phyloP scores from a whole-genome alignment of 257 asterid species.

The Solanum arcanum region DNA sequence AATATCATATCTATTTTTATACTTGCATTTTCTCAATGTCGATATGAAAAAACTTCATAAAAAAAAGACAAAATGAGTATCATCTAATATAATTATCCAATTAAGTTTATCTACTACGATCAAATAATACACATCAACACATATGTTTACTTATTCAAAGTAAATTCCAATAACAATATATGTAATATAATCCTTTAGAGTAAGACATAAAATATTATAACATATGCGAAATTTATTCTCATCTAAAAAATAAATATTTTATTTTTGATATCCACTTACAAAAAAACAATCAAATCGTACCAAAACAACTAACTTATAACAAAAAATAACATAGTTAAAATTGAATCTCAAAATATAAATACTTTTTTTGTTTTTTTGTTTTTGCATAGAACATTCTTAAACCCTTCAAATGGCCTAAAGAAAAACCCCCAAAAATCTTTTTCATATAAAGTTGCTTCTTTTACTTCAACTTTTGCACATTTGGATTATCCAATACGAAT shows the following conservation, averaged over 20 bases:
- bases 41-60: not conserved
- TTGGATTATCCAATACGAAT: not conserved
- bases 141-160: not conserved
- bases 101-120: no score
- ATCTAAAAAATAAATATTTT: no score
- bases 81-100: not conserved
- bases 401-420: not conserved
- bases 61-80: no score
- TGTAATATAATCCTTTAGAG: not conserved
- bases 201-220: no score
- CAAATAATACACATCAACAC: not conserved
- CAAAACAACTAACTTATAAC: no score
- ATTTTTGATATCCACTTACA: no score
- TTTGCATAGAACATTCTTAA: not conserved
- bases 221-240: fast-evolving
- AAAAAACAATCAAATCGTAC: not conserved
- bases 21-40: not conserved
- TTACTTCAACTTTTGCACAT: not conserved
- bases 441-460: not conserved
- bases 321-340: no score
- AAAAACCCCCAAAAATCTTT: not conserved
- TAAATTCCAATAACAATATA: not conserved
- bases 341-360: not conserved
- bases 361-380: not conserved
- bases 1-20: no score